A percentile compares a stretch with the other conserved stretches of the same genome.
phyloP scores from a whole-genome alignment of 768 basidiomycete species.

The Phallus indusiatus region DNA sequence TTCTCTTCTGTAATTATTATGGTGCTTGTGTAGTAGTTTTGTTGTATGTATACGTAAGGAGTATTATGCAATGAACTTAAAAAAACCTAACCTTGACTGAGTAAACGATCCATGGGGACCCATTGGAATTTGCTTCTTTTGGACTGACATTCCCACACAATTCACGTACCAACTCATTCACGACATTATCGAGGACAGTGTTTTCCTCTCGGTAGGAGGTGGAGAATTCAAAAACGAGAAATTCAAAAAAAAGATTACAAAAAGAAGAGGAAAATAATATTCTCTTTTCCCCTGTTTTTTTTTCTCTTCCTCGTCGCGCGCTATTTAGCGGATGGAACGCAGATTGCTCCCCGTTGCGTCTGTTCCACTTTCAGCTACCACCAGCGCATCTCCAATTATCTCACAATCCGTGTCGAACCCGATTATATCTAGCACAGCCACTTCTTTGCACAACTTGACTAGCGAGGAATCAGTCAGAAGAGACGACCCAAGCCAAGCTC shows the following conservation, averaged over 20 bases:
- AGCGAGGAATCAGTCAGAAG: not conserved
- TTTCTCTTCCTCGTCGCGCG: not conserved
- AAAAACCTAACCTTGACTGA: not conserved
- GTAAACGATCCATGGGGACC: not conserved
- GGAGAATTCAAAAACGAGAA: too few relatives aligned
- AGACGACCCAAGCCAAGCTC: not conserved
- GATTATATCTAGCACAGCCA: not conserved
- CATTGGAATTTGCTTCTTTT: not conserved
- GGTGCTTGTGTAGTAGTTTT: not conserved
- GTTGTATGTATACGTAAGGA: not conserved
- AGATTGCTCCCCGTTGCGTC: slow-evolving; percentile 5
- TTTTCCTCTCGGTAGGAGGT: not conserved
- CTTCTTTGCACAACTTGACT: not conserved
- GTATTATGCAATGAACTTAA: not conserved
- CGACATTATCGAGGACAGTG: not conserved
- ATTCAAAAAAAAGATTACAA: too few relatives aligned
- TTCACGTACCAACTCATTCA: not conserved
- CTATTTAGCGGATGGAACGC: slow-evolving; percentile 3
- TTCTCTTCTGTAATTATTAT: not conserved
- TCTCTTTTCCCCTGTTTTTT: too few relatives aligned
- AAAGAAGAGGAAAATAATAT: too few relatives aligned
- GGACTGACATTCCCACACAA: not conserved
- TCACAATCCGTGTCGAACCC: not conserved
- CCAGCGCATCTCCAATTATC: not conserved
- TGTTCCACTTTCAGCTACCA: not conserved